These are phyloP conservation scores for Aspergillus glaucus DNA, from an alignment of 2,329 filamentous ascomycete genomes.

Conservation along the genomic window DNA sequence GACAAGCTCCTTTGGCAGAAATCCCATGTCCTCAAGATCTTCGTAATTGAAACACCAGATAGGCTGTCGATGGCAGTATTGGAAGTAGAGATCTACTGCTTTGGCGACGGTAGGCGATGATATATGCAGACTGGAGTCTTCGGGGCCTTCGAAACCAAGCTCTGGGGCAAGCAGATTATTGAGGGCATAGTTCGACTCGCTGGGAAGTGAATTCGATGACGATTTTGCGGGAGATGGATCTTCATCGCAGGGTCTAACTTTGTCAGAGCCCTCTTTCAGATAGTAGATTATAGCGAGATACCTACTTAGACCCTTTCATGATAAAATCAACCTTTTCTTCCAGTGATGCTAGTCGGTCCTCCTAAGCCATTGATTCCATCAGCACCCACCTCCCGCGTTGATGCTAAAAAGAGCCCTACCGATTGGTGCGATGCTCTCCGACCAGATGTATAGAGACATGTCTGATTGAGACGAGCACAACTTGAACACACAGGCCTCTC, in stretches of 20 bases:
- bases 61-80: constrained; percentile 33
- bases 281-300: background rate
- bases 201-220: constrained; percentile 10
- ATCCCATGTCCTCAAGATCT: constrained; percentile 22
- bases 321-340: constrained; percentile 50
- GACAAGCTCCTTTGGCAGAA: constrained; percentile 26
- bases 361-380: constrained; percentile 23
- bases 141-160: constrained; percentile 20
- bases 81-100: constrained; percentile 29
- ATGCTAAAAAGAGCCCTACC: constrained; percentile 24
- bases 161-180: constrained; percentile 17
- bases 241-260: background rate
- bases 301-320: constrained; percentile 38
- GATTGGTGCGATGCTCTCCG: constrained; percentile 37
- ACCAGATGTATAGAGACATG: constrained; percentile 41
- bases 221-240: constrained; percentile 6
- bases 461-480: constrained; percentile 44
- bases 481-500: constrained; percentile 49
- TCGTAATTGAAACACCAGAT: constrained; percentile 33
- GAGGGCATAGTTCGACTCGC: constrained; percentile 12
- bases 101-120: constrained; percentile 17
- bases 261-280: background rate
- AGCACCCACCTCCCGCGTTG: too few species aligned
- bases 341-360: constrained; percentile 46
- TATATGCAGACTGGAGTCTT: constrained; percentile 18